Base-by-base conservation (phyloP, 1,284 basidiomycete genomes). In the Papiliotrema terrestris region DNA sequence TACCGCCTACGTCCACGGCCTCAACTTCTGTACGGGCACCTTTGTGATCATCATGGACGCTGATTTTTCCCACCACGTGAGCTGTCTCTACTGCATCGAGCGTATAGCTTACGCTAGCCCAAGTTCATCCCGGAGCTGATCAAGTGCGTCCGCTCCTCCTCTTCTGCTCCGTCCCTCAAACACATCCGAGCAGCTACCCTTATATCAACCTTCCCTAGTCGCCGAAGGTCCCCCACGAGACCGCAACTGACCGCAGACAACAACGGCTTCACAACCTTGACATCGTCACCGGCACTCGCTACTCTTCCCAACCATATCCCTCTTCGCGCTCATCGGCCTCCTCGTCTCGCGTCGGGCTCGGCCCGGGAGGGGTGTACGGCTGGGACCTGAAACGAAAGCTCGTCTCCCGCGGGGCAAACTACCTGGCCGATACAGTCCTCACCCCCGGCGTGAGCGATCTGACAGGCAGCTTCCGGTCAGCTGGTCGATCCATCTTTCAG, bases 1-100 rank as follows among this genome's bases (percentile, higher is more conserved):
- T 51, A 93, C 91, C 15, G 91, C 91, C 20, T 95, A 95, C 73
- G 89, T 94, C 50, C 88, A 95, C 72, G 91, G 91, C 13, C 80
- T 95, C 51, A 86, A 89, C 66, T 90, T 87, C 71, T 88, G 86
- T 68, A 86, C 87, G 0, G 91, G 91, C n/a, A 89, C 90, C 75
- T 95, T 92, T 78, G 89, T 93, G 36, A 89, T 94, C 69, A 94
- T 95, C 74, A 95, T 95, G 91, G 91, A 95, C 69, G 91, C 91
- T 49, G 91, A 95, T 77, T 94, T 95, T 74, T 93, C 90, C 13
- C 91, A 95, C 72, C 91, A 95, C 69, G 91, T 91, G 75, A 51
- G 86, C 56, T 36, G 14, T 26, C n/a, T 35, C 25, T 35, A 20
- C 22, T 42, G 45, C 23, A 26, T 25, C 25, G 19, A 17, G 15